phyloP scores from a whole-genome alignment of 495 filamentous ascomycete genomes.

The Xylaria cubensis region DNA sequence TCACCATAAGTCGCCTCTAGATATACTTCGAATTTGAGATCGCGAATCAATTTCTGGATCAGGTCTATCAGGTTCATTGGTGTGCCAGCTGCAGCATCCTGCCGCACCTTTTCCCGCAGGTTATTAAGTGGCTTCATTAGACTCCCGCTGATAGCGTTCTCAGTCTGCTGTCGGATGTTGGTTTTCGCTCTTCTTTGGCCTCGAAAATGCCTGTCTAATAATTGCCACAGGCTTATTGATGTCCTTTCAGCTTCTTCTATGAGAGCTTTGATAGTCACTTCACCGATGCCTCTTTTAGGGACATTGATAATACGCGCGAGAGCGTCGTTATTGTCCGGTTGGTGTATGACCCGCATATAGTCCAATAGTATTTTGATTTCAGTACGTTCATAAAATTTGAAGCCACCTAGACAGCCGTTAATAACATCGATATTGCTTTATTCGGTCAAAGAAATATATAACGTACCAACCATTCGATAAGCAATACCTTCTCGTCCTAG shows the following conservation, averaged over 20 bases:
- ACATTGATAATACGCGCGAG: constrained; percentile 85
- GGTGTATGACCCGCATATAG: constrained; percentile 85
- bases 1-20: constrained; percentile 72
- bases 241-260: constrained; percentile 76
- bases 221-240: constrained; percentile 74
- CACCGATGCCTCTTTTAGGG: constrained; percentile 82
- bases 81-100: constrained; percentile 39
- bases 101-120: constrained; percentile 68
- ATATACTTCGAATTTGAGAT: constrained; percentile 74
- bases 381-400: constrained; percentile 87
- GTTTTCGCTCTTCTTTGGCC: constrained; percentile 70
- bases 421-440: neutral
- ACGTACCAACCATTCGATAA: constrained; percentile 87
- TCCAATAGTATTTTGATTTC: constrained; percentile 92
- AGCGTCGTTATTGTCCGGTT: constrained; percentile 89
- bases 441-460: constrained; percentile 5
- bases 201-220: constrained; percentile 72
- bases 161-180: constrained; percentile 70
- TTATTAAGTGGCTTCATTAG: constrained; percentile 60
- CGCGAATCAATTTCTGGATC: constrained; percentile 74
- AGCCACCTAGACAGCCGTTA: constrained; percentile 56
- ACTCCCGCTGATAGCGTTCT: constrained; percentile 58
- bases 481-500: constrained; percentile 86
- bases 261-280: constrained; percentile 74
- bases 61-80: constrained; percentile 68